phyloP scores from a whole-genome alignment of 352 stramenopile genomes.

The Halophytophthora polymorphica region DNA sequence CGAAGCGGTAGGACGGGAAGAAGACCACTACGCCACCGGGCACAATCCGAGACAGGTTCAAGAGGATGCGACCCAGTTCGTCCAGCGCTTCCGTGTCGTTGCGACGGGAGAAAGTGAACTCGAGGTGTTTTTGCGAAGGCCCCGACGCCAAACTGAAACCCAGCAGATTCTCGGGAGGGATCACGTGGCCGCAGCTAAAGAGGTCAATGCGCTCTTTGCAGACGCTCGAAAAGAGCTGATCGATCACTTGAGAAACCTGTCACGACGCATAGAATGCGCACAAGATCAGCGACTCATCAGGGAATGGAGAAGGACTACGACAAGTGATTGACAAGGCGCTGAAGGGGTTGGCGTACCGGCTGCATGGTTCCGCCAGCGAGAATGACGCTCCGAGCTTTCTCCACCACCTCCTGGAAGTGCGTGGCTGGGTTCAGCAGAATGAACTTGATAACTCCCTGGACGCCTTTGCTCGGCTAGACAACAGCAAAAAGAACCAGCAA shows the following conservation, averaged over 20 bases:
- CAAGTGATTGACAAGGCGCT: not conserved
- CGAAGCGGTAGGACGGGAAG: constrained; percentile 96
- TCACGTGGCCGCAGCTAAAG: constrained; percentile 99
- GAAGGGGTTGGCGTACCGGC: constrained; percentile 50
- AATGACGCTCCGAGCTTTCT: constrained; percentile 93
- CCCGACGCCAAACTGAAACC: constrained; percentile 72
- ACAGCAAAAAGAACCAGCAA: not conserved
- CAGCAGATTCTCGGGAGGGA: constrained; percentile 91
- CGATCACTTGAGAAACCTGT: constrained; percentile 91
- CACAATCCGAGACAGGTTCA: constrained; percentile 90
- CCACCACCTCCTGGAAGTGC: constrained; percentile 94
- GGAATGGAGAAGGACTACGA: not conserved
- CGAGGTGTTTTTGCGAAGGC: constrained; percentile 86
- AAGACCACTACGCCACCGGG: constrained; percentile 97
- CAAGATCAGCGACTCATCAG: constrained; percentile 1
- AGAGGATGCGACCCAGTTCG: constrained; percentile 92
- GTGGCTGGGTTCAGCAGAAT: constrained; percentile 94
- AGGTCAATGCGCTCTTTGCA: constrained; percentile 80
- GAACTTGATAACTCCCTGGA: constrained; percentile 88
- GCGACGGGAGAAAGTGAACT: constrained; percentile 92
- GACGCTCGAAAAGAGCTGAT: constrained; percentile 90
- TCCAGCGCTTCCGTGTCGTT: constrained; percentile 79
- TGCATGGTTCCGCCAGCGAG: constrained; percentile 98
- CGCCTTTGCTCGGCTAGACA: constrained; percentile 36
- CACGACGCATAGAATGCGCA: not conserved